These are phyloP conservation scores for Pleurotus citrinopileatus DNA, from an alignment of 768 basidiomycete species.

Conservation along the genomic window DNA sequence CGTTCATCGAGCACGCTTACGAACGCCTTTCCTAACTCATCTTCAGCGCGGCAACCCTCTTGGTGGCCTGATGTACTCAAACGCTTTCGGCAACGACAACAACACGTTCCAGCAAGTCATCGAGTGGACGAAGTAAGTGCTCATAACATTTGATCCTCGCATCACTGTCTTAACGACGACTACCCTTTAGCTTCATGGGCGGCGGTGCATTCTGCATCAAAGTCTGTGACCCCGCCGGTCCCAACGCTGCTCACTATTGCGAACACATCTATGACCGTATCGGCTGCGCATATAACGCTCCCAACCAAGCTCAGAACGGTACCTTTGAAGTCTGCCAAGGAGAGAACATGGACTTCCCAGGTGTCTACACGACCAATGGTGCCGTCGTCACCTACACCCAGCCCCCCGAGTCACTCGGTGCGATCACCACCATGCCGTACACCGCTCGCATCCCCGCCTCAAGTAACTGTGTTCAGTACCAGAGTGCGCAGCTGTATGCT, in stretches of 20 bases:
- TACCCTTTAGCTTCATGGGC: constrained; percentile 50
- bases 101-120: constrained; percentile 36
- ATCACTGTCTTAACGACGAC: background rate
- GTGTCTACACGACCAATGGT: constrained; percentile 26
- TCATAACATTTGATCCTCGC: background rate
- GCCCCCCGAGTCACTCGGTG: constrained; percentile 12
- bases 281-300: constrained; percentile 60
- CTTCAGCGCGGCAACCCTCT: constrained; percentile 32
- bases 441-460: constrained; percentile 14
- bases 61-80: constrained; percentile 71
- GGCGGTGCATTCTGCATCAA: constrained; percentile 53
- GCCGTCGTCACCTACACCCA: constrained; percentile 15
- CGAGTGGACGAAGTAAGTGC: constrained; percentile 55
- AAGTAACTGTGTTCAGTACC: constrained; percentile 13
- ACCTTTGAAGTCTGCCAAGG: constrained; percentile 52
- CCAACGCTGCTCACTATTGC: constrained; percentile 44
- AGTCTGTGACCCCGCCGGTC: constrained; percentile 49
- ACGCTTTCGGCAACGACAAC: constrained; percentile 29
- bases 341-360: constrained; percentile 47
- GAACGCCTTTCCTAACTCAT: constrained; percentile 25
- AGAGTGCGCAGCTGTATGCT: constrained; percentile 11
- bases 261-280: constrained; percentile 64
- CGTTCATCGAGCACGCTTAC: background rate
- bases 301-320: constrained; percentile 47
- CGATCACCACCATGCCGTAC: constrained; percentile 13